Evolutionary conservation across 1,284 basidiomycete species (phyloP), one percentile per base, ranked within the genome.

Genomic region (Laetiporus sulphureus): DNA sequence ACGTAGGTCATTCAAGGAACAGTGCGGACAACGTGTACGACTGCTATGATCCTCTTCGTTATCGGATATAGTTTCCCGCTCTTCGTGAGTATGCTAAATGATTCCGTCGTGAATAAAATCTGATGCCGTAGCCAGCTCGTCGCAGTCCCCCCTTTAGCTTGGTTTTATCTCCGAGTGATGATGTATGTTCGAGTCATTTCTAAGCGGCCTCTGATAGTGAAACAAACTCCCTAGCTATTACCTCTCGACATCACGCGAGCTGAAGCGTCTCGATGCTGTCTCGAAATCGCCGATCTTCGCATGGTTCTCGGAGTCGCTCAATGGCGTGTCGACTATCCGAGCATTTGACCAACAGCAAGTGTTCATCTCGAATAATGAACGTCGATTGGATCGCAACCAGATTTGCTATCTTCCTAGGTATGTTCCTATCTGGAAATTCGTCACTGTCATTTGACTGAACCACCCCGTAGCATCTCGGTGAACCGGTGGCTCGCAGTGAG

Each of bases 231-330:
- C 15, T 50, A 88, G 84, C 29, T 94, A 94, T 66, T 97, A 96
- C 61, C 77, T 97, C 13, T 72, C 90, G 1, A 93, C 93, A 0
- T 92, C 89, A 10, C 82, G 92, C 38, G 92, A 95, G 61, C 74
- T 96, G 35, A 95, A 96, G 63, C 84, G 93, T 18, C 73, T 97
- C 7, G 93, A 96, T 56, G 86, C 94, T 4, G 83, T 90, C 21
- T 88, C 88, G 10, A 83, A 88, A 42, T 91, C 89, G 1, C 94
- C 94, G 7, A 91, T 97, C 51, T 95, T 96, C 59, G 80, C 79
- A 0, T 89, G 85, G 80, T 90, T 91, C 59, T 83, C 87, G 15
- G 92, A 97, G 61, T 86, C 88, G 0, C 70, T 97, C 8, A 75
- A 79, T 3, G 94, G 93, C 6, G 67, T 94, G 7, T 77, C 86